Conservation (phyloP, 2,329 filamentous ascomycete species). For the Talaromyces islandicus region DNA sequence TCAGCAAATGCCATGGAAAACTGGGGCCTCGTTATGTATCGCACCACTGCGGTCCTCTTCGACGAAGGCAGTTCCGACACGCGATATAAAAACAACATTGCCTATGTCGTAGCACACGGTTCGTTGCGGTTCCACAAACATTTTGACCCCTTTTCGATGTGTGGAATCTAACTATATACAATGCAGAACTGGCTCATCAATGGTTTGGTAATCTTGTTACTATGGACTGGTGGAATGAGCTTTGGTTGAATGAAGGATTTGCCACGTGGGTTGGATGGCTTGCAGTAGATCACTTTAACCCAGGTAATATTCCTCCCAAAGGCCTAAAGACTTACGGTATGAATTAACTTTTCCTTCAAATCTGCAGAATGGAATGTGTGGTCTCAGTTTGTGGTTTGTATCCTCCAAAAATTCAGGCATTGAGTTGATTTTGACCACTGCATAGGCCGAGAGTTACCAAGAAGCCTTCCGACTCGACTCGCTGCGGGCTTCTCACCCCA, state of each 20-base stretch:
- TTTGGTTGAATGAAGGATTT: constrained; percentile 94
- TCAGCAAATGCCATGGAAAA: constrained; percentile 79
- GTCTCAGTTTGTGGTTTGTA: constrained; percentile 83
- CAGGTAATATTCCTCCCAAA: constrained; percentile 43
- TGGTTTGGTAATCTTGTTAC: constrained; percentile 96
- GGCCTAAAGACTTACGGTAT: constrained; percentile 14
- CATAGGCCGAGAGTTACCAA: constrained; percentile 80
- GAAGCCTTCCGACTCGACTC: constrained; percentile 84
- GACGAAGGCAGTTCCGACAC: constrained; percentile 88
- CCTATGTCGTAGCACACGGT: constrained; percentile 92
- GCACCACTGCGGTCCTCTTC: constrained; percentile 92
- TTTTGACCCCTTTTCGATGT: not conserved
- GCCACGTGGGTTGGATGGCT: constrained; percentile 98
- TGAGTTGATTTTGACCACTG: constrained; percentile 33
- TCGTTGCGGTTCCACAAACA: constrained; percentile 11
- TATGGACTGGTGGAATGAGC: constrained; percentile 94
- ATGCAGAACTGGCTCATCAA: constrained; percentile 77
- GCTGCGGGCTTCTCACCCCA: constrained; percentile 86
- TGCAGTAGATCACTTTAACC: constrained; percentile 83
- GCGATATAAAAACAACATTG: constrained; percentile 85
- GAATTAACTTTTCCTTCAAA: not conserved
- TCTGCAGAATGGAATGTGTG: constrained; percentile 83
- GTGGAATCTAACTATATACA: constrained; percentile 4
- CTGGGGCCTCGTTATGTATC: constrained; percentile 94
- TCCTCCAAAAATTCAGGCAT: constrained; percentile 47